These are phyloP conservation scores for Colletotrichum acutatum DNA, from an alignment of 2,329 filamentous ascomycete species.

Conservation along the genomic window DNA sequence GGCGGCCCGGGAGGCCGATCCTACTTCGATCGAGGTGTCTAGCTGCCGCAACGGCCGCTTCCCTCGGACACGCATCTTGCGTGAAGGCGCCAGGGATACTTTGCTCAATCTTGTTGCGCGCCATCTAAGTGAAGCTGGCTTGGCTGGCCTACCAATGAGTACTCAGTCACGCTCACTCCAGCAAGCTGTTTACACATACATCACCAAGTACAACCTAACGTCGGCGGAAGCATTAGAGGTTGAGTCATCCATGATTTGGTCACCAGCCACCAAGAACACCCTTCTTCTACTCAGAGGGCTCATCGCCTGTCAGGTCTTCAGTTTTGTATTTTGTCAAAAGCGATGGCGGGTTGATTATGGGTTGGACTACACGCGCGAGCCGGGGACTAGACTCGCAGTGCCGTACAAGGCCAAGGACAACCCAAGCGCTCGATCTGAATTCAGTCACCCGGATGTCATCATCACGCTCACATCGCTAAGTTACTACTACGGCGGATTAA, in stretches of 20 bases:
- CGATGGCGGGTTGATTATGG: slow-evolving; percentile 70
- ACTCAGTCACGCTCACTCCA: slow-evolving; percentile 45
- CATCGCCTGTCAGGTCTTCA: slow-evolving; percentile 64
- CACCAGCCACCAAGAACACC: slow-evolving; percentile 46
- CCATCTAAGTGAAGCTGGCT: slow-evolving; percentile 55
- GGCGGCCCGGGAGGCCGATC: slow-evolving; percentile 43
- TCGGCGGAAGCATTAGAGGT: too few relatives aligned
- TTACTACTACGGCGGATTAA: slow-evolving; percentile 68
- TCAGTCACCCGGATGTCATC: slow-evolving; percentile 70
- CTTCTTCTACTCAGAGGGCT: slow-evolving; percentile 65
- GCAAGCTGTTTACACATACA: slow-evolving; percentile 53
- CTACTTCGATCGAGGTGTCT: slow-evolving; percentile 55
- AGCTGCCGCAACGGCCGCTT: neutral
- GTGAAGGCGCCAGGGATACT: slow-evolving; percentile 40
- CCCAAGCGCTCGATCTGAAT: slow-evolving; percentile 66
- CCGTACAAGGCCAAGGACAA: slow-evolving; percentile 70
- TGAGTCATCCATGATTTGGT: too few relatives aligned
- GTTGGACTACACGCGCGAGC: slow-evolving; percentile 55
- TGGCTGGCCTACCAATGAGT: slow-evolving; percentile 53
- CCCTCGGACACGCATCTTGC: slow-evolving; percentile 48
- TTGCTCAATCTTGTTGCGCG: slow-evolving; percentile 49
- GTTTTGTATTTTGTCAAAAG: slow-evolving; percentile 65
- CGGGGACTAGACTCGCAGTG: slow-evolving; percentile 48
- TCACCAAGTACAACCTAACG: too few relatives aligned
- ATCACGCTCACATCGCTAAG: slow-evolving; percentile 66